Base-by-base conservation (phyloP, 139 green algal species). In the Coelastrella sp. region DNA sequence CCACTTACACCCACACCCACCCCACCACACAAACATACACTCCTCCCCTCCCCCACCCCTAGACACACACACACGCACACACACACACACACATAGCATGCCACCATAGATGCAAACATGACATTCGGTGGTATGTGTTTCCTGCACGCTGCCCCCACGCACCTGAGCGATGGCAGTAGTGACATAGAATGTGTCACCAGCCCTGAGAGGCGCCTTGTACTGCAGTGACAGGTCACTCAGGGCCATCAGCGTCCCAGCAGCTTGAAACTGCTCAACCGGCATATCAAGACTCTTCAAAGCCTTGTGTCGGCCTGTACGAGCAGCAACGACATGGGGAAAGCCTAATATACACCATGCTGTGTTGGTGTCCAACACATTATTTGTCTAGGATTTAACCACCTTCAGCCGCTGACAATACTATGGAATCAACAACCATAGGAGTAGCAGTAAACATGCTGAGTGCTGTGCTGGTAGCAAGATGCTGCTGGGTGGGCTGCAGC, bases 151-250 rank as follows among this genome's bases (percentile, higher is more conserved):
- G 32, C 32, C 32, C 0, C 13, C 4, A 4, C 71, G 2, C 8
- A 90, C 86, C 86, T 90, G 86, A 54, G 78, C 61, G 14, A 92
- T 47, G 3, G 73, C 74, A 17, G 80, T 85, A 4, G 76, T 90
- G 77, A 87, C 76, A 19, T 87, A 81, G 17, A 90, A 92, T 0
- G 56, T 66, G 47, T 92, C 83, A 54, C 81, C 79, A 4, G 90
- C 64, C 4, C 90, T 66, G 16, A 92, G 83, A 16, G 90, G 90
- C 8, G 74, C 64, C 20, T 78, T 87, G 90, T 90, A 92, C 78
- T 82, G 80, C 66, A 92, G 57, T 59, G 32, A 73, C 16, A 92
- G 84, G 68, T 92, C 90, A 66, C 75, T 88, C 0, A 92, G 90
- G 5, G 90, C 90, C 79, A 90, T 90, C 6, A 89, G 76, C 0